Evolutionary conservation across 352 stramenopile species (phyloP).

Genomic region (Phytophthora multivora): DNA sequence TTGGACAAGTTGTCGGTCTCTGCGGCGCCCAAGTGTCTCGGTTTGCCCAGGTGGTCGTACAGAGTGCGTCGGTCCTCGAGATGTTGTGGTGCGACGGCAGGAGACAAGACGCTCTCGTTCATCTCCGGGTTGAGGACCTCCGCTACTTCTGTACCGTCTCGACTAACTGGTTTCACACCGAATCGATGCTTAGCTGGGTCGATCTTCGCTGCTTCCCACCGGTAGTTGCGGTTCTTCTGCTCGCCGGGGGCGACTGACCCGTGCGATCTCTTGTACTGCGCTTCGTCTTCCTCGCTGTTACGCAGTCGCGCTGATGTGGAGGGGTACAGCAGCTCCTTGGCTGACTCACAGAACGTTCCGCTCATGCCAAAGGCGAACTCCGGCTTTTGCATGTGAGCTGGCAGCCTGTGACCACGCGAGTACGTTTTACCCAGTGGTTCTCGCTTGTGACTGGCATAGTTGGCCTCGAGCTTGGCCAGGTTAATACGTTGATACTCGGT

Average conservation of each 20-base stretch:
- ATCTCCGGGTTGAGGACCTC: conserved; percentile 74
- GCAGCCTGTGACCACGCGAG: conserved; percentile 69
- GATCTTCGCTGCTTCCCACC: conserved; percentile 71
- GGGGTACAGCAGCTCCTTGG: conserved; percentile 85
- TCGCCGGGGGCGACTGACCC: conserved; percentile 79
- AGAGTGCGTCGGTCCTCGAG: conserved; percentile 79
- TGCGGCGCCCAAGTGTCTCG: conserved; percentile 59
- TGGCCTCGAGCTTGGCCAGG: conserved; percentile 70
- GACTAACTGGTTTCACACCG: conserved; percentile 45
- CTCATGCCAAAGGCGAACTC: conserved; percentile 75
- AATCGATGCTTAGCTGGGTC: conserved; percentile 78
- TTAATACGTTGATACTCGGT: conserved; percentile 75
- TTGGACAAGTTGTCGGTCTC: conserved; percentile 37
- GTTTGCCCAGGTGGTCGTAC: conserved; percentile 74
- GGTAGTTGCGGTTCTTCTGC: conserved; percentile 87
- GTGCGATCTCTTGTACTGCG: conserved; percentile 81
- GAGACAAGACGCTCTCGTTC: conserved; percentile 50
- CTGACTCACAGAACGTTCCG: conserved; percentile 75
- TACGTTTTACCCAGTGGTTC: conserved; percentile 80
- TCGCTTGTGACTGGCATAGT: conserved; percentile 81
- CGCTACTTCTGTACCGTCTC: conserved; percentile 49
- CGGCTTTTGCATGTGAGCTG: conserved; percentile 49
- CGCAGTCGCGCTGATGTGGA: conserved; percentile 40
- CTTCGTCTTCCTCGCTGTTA: conserved; percentile 67
- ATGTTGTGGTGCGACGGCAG: conserved; percentile 59